A percentile compares a stretch with the other conserved stretches of the same genome.
Conservation (phyloP, 768 basidiomycete species). For the Leccinum uliginosum region DNA sequence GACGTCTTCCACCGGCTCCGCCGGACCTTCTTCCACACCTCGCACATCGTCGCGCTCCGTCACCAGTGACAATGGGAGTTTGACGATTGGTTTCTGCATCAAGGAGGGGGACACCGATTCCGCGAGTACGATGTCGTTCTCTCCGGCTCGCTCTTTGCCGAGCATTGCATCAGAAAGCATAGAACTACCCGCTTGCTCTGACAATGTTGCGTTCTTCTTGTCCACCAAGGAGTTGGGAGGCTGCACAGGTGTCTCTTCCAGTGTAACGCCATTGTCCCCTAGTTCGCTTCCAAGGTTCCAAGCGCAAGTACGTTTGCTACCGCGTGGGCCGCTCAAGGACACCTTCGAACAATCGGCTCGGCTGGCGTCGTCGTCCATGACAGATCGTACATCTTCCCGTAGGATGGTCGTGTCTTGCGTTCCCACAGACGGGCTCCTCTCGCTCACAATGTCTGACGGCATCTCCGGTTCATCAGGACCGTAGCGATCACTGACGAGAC, state of each 20-base stretch:
- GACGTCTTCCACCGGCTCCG: slow-evolving; percentile 3
- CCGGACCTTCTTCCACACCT: background rate
- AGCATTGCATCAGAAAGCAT: background rate
- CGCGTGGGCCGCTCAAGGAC: background rate
- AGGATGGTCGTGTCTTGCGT: background rate
- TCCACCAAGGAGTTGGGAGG: background rate
- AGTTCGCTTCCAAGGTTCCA: background rate
- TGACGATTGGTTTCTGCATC: background rate
- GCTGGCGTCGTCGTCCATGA: background rate
- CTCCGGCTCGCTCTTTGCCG: background rate
- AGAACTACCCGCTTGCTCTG: background rate
- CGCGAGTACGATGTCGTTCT: background rate
- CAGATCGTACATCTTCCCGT: slow-evolving; percentile 1
- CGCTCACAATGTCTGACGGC: background rate
- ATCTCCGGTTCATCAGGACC: background rate
- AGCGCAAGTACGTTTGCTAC: background rate
- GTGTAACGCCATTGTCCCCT: background rate
- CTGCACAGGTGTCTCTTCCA: background rate
- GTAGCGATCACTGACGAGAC: background rate
- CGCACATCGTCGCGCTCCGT: background rate
- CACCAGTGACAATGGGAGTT: slow-evolving; percentile 11
- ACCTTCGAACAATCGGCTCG: background rate
- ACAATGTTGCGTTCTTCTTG: background rate
- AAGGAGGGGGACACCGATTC: background rate
- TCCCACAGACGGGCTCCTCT: background rate